These are phyloP conservation scores for Gracilaria domingensis DNA, from an alignment of 23 red algal genomes.

Conservation along the genomic window DNA sequence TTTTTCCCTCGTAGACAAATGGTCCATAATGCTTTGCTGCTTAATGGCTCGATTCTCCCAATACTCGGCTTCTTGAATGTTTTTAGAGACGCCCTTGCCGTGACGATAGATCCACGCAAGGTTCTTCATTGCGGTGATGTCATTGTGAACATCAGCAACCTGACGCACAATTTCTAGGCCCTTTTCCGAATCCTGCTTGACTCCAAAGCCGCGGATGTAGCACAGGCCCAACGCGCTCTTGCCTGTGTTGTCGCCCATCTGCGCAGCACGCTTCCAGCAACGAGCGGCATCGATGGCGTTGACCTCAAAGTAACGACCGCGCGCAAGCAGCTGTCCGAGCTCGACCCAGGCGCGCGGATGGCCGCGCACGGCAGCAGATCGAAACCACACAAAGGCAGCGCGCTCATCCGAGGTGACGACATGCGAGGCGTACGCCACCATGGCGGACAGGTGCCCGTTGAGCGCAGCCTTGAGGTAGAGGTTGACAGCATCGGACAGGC, in stretches of 20 bases:
- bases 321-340: constrained; percentile 61
- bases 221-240: constrained; percentile 67
- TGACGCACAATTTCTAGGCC: constrained; percentile 65
- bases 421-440: constrained; percentile 64
- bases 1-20: constrained; percentile 49
- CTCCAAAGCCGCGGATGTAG: constrained; percentile 72
- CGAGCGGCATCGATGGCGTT: constrained; percentile 64
- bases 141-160: constrained; percentile 65
- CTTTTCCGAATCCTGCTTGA: constrained; percentile 52
- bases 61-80: constrained; percentile 61
- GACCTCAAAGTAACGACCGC: constrained; percentile 69
- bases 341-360: constrained; percentile 61
- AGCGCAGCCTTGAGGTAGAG: constrained; percentile 65
- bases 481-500: constrained; percentile 51
- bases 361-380: constrained; percentile 56
- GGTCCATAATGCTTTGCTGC: constrained; percentile 48
- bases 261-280: constrained; percentile 69
- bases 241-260: constrained; percentile 71
- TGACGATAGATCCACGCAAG: constrained; percentile 66
- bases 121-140: constrained; percentile 75
- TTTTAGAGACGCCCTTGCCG: constrained; percentile 64
- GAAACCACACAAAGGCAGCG: constrained; percentile 75
- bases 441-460: constrained; percentile 68
- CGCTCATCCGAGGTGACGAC: constrained; percentile 54
- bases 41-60: constrained; percentile 58